A percentile compares a stretch with the other conserved stretches of the same genome.
Conservation (phyloP, 202 grass and related monocot genomes). For the Schoenoplectus tabernaemontani region DNA sequence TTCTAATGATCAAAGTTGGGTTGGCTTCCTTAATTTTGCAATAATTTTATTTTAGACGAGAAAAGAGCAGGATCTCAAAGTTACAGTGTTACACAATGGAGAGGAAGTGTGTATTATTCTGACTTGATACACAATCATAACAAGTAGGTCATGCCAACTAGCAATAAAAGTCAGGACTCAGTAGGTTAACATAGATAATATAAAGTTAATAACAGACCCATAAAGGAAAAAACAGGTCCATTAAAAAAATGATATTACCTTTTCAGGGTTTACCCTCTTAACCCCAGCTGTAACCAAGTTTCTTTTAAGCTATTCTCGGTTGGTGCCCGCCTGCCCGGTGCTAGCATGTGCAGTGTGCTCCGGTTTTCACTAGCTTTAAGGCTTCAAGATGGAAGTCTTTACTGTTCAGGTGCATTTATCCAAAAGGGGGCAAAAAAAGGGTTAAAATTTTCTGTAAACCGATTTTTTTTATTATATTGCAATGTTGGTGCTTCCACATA, state of each 20-base stretch:
- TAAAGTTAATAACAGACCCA: background rate
- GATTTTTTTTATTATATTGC: background rate
- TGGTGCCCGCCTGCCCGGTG: conserved; percentile 23
- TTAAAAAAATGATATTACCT: background rate
- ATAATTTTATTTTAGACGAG: background rate
- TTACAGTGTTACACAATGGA: background rate
- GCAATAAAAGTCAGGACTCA: background rate
- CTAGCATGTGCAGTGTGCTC: conserved; percentile 34
- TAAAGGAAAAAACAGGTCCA: background rate
- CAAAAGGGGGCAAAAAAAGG: background rate
- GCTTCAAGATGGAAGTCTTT: conserved; percentile 30
- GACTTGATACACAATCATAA: background rate
- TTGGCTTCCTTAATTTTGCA: background rate
- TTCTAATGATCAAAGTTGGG: background rate
- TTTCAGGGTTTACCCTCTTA: background rate
- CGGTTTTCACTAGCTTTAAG: background rate
- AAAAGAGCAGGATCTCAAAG: background rate
- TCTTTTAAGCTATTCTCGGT: conserved; percentile 29
- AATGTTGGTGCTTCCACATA: background rate
- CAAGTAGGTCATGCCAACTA: background rate
- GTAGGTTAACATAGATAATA: background rate
- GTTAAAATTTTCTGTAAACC: conserved; percentile 1
- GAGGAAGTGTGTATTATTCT: background rate
- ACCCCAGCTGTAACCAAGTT: conserved; percentile 27
- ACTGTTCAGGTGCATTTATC: background rate